phyloP scores from a whole-genome alignment of 2,329 filamentous ascomycete species.

The Dactylonectria estremocensis region DNA sequence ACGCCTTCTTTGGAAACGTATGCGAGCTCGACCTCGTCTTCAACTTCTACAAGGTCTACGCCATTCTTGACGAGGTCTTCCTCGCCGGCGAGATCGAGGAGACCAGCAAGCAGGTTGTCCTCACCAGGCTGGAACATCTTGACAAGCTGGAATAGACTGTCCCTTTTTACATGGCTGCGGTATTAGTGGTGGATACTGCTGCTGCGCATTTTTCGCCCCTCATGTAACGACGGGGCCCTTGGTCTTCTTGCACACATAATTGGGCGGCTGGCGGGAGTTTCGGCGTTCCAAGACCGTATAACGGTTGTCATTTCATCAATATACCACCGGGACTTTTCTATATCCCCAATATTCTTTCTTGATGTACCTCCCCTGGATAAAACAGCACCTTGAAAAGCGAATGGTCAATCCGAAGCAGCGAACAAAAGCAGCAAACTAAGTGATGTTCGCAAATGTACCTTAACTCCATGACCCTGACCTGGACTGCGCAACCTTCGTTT shows the following conservation, averaged over 20 bases:
- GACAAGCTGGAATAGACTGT: slow-evolving; percentile 87
- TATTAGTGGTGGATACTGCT: not conserved
- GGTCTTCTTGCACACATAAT: slow-evolving; percentile 22
- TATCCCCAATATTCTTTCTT: not conserved
- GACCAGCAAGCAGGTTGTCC: slow-evolving; percentile 97
- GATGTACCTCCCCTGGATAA: not conserved
- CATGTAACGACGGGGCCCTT: not conserved
- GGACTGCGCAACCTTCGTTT: not conserved
- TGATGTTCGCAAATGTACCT: slow-evolving; percentile 4
- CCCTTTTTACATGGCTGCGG: slow-evolving; percentile 1
- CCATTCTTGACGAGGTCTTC: slow-evolving; percentile 98
- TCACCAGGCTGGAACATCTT: slow-evolving; percentile 93
- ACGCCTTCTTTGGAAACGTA: slow-evolving; percentile 99
- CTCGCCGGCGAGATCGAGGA: slow-evolving; percentile 98
- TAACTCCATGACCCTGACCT: not conserved
- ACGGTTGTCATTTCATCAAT: slow-evolving; percentile 15
- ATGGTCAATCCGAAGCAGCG: not conserved
- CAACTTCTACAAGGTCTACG: slow-evolving; percentile 92
- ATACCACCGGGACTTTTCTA: slow-evolving; percentile 14
- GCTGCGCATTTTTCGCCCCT: not conserved
- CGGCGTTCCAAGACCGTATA: slow-evolving; percentile 16
- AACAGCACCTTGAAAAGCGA: not conserved
- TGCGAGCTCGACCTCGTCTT: slow-evolving; percentile 95
- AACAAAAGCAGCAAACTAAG: not conserved
- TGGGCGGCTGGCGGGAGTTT: slow-evolving; percentile 28